These are phyloP conservation scores for Ophiorrhiza pumila DNA, from an alignment of 257 asterid species.

Conservation along the genomic window DNA sequence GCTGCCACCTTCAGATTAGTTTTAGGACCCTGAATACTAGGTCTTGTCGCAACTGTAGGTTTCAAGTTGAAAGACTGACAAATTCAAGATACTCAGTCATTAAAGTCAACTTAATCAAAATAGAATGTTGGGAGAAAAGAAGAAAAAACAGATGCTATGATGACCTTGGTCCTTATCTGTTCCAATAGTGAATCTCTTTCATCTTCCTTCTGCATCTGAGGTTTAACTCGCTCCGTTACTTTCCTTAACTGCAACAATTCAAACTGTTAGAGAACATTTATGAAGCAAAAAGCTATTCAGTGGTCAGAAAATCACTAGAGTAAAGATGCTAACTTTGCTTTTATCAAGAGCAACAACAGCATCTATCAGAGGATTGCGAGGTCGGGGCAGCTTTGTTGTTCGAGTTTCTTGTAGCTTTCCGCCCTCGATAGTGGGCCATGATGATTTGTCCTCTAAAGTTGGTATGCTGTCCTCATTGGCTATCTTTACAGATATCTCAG, in stretches of 20 bases:
- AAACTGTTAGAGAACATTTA: constrained; percentile 24
- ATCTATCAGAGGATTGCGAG: constrained; percentile 68
- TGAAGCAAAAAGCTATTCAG: constrained; percentile 9
- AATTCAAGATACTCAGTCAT: constrained; percentile 29
- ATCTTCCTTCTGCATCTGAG: constrained; percentile 49
- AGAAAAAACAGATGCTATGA: neutral
- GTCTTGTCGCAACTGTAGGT: constrained; percentile 61
- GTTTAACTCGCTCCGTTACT: constrained; percentile 55
- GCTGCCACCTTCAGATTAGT: constrained; percentile 83
- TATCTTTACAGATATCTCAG: constrained; percentile 5
- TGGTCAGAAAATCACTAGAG: neutral
- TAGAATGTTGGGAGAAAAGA: neutral
- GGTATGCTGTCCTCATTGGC: constrained; percentile 20
- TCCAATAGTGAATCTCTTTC: constrained; percentile 77
- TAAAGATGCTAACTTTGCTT: constrained; percentile 60
- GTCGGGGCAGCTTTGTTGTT: constrained; percentile 50
- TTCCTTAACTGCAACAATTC: constrained; percentile 69
- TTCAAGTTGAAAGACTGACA: constrained; percentile 83
- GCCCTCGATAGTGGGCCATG: constrained; percentile 43
- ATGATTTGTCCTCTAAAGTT: constrained; percentile 30
- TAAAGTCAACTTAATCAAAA: constrained; percentile 13
- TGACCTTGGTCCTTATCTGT: constrained; percentile 85
- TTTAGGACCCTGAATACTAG: constrained; percentile 65
- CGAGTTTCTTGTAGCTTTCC: constrained; percentile 36
- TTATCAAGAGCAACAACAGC: constrained; percentile 70